Evolutionary conservation across 352 stramenopile genomes (phyloP).

Genomic region (Pythium sp.): DNA sequence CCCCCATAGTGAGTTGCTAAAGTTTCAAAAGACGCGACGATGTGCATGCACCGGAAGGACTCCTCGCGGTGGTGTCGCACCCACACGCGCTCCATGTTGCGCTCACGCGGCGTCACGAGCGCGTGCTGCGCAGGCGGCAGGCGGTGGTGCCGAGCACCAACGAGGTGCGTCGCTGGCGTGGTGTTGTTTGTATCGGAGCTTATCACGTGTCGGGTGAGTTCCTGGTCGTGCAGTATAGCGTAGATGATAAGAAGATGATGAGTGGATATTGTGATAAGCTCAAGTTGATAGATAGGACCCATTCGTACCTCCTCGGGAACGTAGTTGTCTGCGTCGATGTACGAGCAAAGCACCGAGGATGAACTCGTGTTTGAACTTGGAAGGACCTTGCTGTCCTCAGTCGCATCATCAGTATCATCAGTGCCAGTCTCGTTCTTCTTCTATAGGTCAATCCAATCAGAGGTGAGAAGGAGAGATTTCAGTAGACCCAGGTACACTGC

Average conservation of each 20-base stretch:
- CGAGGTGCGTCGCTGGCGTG: constrained; percentile 9
- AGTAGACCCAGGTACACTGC: neutral
- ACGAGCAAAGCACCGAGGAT: constrained; percentile 21
- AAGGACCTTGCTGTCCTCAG: constrained; percentile 13
- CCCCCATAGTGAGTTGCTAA: neutral
- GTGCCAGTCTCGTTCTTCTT: constrained; percentile 15
- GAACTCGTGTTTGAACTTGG: neutral
- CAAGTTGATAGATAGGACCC: neutral
- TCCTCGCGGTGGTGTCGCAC: constrained; percentile 51
- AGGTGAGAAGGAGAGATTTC: too few species aligned
- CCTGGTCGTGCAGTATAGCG: constrained; percentile 4
- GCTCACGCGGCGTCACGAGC: constrained; percentile 22
- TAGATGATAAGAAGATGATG: neutral
- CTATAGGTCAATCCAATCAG: neutral
- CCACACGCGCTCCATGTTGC: constrained; percentile 30
- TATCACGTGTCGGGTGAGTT: constrained; percentile 1
- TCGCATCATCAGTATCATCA: constrained; percentile 12
- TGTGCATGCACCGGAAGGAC: constrained; percentile 57
- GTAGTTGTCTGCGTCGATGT: constrained; percentile 58
- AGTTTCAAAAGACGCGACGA: constrained; percentile 36
- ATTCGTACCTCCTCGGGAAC: constrained; percentile 24
- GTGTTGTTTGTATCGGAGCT: neutral
- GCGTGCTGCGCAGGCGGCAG: constrained; percentile 18
- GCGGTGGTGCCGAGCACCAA: constrained; percentile 16
- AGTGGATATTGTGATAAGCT: neutral